These are phyloP conservation scores for Candida oleophila DNA, from an alignment of 805 yeast species.

Conservation along the genomic window DNA sequence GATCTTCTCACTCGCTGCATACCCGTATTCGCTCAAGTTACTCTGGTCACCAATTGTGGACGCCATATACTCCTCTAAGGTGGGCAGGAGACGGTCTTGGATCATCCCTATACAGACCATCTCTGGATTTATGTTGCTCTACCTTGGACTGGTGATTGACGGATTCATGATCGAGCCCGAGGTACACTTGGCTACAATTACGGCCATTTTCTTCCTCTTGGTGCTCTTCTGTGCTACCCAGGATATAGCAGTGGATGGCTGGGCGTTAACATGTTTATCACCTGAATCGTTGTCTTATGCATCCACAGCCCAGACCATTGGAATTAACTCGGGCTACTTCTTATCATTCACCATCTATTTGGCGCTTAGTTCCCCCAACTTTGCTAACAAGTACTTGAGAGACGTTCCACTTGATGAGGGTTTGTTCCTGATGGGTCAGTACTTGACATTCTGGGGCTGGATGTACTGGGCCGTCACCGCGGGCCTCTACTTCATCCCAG, in stretches of 20 bases:
- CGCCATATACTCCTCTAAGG: constrained; percentile 61
- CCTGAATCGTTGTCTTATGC: constrained; percentile 83
- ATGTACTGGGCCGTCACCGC: constrained; percentile 67
- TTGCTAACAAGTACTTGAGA: constrained; percentile 83
- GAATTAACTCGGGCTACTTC: constrained; percentile 91
- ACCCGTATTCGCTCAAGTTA: constrained; percentile 89
- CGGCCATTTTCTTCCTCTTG: constrained; percentile 69
- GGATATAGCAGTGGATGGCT: constrained; percentile 98
- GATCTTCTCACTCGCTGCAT: constrained; percentile 84
- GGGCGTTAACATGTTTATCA: constrained; percentile 90
- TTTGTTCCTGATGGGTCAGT: constrained; percentile 67
- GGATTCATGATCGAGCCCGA: constrained; percentile 49
- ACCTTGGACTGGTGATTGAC: constrained; percentile 61
- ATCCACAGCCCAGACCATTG: constrained; percentile 96
- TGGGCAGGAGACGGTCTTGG: constrained; percentile 92
- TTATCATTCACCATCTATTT: constrained; percentile 86
- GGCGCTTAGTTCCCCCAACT: constrained; percentile 88
- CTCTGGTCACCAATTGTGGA: constrained; percentile 97
- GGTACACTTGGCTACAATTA: constrained; percentile 52
- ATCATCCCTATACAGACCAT: constrained; percentile 86
- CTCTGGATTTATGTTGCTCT: constrained; percentile 67
- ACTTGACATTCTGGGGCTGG: constrained; percentile 76
- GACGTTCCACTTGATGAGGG: constrained; percentile 60
- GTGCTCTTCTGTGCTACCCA: constrained; percentile 95
- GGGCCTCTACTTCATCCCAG: constrained; percentile 57